These are phyloP conservation scores for Nemania abortiva DNA, from an alignment of 2,329 filamentous ascomycete species.

Conservation along the genomic window DNA sequence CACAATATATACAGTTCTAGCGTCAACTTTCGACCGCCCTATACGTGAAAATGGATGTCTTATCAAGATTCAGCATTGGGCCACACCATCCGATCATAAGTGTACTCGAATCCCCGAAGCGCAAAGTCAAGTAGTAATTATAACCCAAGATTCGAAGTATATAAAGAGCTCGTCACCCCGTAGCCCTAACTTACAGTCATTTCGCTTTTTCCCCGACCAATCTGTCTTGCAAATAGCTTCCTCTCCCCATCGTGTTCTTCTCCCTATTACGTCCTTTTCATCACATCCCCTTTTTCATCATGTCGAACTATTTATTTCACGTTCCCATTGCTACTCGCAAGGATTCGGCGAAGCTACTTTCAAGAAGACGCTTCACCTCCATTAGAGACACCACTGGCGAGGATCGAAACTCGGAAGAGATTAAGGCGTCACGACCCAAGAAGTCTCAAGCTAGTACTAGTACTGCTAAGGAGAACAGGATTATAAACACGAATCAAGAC, in stretches of 20 bases:
- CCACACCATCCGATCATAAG: not conserved
- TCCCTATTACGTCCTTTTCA: not conserved
- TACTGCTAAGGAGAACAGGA: not conserved
- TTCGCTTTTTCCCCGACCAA: not conserved
- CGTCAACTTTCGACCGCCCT: not conserved
- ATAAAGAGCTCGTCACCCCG: not conserved
- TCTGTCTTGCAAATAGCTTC: not conserved
- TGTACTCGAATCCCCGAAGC: not conserved
- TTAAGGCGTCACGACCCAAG: no score
- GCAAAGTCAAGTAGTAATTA: not conserved
- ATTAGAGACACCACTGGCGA: no score
- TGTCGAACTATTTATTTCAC: no score
- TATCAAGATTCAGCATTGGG: no score
- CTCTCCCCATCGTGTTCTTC: not conserved
- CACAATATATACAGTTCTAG: constrained; percentile 20
- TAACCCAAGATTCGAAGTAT: not conserved
- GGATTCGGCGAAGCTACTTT: no score
- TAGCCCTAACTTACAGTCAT: not conserved
- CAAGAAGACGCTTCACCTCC: no score
- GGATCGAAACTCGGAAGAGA: no score
- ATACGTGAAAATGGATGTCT: no score
- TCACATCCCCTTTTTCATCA: no score
- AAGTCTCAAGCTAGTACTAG: not conserved
- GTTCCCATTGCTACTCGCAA: no score
- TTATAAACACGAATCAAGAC: not conserved